Base-by-base conservation (phyloP, 208 protist species). In the Phytomonas sp. region DNA sequence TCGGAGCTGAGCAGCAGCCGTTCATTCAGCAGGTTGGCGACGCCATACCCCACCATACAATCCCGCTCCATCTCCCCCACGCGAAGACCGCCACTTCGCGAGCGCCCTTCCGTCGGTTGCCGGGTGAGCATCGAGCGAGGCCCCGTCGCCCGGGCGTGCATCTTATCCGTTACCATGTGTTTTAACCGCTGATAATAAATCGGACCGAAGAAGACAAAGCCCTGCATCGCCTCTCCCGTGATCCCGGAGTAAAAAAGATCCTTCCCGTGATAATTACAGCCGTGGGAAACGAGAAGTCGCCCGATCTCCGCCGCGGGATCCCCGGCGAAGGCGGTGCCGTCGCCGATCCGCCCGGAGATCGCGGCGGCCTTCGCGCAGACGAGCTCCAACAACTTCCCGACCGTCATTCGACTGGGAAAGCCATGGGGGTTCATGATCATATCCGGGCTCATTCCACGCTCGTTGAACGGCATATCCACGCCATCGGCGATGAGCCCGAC, bases 381-480 rank as follows among this genome's bases (percentile, higher is more conserved):
- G 0, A 99, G 88, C 79, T 99, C 99, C n/a, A 99, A 95, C 71
- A 99, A 80, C 82, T 99, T 99, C 17, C 98, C 99, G 9, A 99
- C 97, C n/a, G 99, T 99, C 99, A 99, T 99, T 71, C 99, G 97
- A 71, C 95, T 99, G 23, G 99, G 99, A 82, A 99, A 99, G 67
- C 98, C 99, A 80, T 99, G 99, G 20, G 99, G 99, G 81, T 99
- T 99, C 98, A 99, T 99, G 83, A 99, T 99, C 79, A 99, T 98
- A 77, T 99, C 99, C 0, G 99, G 99, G 62, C 81, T 97, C 34
- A 99, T 97, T 51, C 98, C 98, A 6, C 87, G 70, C 71, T 98
- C 91, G 66, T 93, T 98, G 78, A 99, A 99, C 7, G 99, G 99
- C 97, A 99, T 96, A 84, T 99, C 98, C 26, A 98, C 97, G 67